Base-by-base conservation (phyloP, 2,329 filamentous ascomycete species). In the Ophiostoma ulmi region DNA sequence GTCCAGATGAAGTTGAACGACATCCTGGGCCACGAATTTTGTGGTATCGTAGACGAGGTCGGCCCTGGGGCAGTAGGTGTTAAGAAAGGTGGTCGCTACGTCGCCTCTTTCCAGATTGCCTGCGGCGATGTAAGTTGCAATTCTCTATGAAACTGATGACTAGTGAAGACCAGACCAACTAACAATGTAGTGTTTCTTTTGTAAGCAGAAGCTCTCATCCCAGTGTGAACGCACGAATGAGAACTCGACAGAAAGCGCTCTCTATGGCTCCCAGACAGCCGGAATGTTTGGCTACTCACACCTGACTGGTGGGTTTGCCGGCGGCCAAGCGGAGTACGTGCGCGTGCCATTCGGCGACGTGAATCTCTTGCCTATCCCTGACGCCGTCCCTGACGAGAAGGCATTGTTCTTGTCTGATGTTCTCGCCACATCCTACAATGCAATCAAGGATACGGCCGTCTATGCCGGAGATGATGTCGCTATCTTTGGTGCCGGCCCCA, bases 21-120 rank as follows among this genome's bases (percentile, higher is more conserved):
- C 77, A 90, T 91, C 55, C 82, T 91, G 0, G 89, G 90, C 26
- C 85, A 87, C 75, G 85, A 87, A 73, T 87, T 91, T 76, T 86
- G 84, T 72, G 85, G 85, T 41, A 77, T 86, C 26, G 85, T 84
- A 3, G 84, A 86, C 44, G 80, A 83, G 67, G 80, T 89, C 0
- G 90, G 90, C 0, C 78, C 85, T 0, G 82, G 73, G 0, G 83
- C 88, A 3, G 85, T 79, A 68, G 84, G 84, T 3, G 78, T 89
- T 67, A 79, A 87, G 72, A 79, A 82, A 8, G 90, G 89, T 17
- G 85, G 88, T 74, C 83, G 93, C 39, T 93, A 95, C 26, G 93
- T 97, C 0, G 92, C 91, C 0, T 91, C 89, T 11, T 97, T 97
- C 82, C 92, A 95, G 78, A 95, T 97, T 76, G 91, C 92, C 0